Base-by-base conservation (phyloP, 192 early-diverging fungal species). In the Linnemannia zychae region DNA sequence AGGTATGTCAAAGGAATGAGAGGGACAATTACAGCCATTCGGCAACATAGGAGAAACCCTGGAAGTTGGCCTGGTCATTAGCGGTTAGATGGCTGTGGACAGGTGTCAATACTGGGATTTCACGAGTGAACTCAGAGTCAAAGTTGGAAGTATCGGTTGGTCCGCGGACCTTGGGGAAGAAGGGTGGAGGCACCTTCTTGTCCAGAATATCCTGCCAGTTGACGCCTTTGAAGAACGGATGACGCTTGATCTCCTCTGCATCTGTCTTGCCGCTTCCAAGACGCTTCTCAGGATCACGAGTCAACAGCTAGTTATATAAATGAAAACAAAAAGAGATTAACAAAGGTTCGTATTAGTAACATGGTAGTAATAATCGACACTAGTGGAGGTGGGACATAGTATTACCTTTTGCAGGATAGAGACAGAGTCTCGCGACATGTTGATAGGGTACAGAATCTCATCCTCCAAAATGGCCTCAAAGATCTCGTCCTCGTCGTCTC, bases 401-500 rank as follows among this genome's bases (percentile, higher is more conserved):
- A 53, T 37, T 83, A 95, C 95, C 88, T 94, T 95, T 86, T 97
- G 96, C 78, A 97, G 91, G 72, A 99, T 93, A 18, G 95, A 94
- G 52, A 98, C 98, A 46, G 98, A 96, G 86, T 98, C 96, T 79
- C 94, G 91, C 24, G 94, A 95, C 95, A 99, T 97, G 81, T 95
- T 96, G 75, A 96, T 95, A 2, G 98, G 98, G 80, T 98, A 99
- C 65, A 98, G 77, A 77, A 99, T 96, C 78, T 99, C 97, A 82
- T 98, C 97, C 69, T 98, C 95, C 74, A 99, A 87, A 87, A 99
- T 99, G 4, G 98, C 96, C 75, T 98, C 96, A 88, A 98, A 99
- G 75, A 99, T 99, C 89, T 99, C 97, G 77, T 99, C 97, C 86
- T 99, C 98, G 79, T 98, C 96, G 37, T 97, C 96, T 53, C 99